A percentile compares a stretch with the other conserved stretches of the same genome.
Evolutionary conservation across 2,329 filamentous ascomycete species (phyloP).

Genomic region (Cylindrodendrum hubeiense): DNA sequence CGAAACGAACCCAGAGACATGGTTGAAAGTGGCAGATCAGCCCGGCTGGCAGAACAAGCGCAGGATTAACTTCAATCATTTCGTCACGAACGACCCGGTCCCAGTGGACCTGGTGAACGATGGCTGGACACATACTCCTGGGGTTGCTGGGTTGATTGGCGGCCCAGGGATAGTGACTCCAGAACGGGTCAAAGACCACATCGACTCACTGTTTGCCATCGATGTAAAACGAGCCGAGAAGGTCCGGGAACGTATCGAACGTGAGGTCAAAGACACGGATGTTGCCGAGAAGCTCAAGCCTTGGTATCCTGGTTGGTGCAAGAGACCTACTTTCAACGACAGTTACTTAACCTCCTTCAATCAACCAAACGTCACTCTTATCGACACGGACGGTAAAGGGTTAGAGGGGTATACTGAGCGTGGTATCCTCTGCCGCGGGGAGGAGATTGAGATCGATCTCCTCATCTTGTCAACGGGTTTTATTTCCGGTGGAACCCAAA

Average conservation of each 20-base stretch:
- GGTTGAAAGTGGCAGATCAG: too few species aligned
- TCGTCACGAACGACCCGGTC: background rate
- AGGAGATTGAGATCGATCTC: conserved; percentile 11
- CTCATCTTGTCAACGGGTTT: conserved; percentile 50
- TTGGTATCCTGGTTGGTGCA: conserved; percentile 73
- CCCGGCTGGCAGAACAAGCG: conserved; percentile 57
- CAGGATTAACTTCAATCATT: background rate
- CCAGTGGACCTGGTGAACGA: background rate
- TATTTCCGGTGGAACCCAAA: too few species aligned
- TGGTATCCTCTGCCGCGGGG: background rate
- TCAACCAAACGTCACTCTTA: conserved; percentile 64
- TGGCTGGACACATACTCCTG: too few species aligned
- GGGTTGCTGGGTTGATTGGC: background rate
- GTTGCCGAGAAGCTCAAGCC: conserved; percentile 67
- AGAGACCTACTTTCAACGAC: conserved; percentile 73
- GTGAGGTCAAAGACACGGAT: conserved; percentile 58
- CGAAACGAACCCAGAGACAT: background rate
- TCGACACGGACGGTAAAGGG: conserved; percentile 60
- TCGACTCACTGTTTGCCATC: background rate
- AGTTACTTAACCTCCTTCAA: conserved; percentile 58
- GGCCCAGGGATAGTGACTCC: conserved; percentile 28
- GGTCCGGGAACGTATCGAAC: conserved; percentile 8
- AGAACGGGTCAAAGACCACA: conserved; percentile 36
- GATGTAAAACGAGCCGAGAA: conserved; percentile 4
- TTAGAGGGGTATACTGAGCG: background rate